Base-by-base conservation (phyloP, 2,329 filamentous ascomycete genomes). In the Madurella fahalii region DNA sequence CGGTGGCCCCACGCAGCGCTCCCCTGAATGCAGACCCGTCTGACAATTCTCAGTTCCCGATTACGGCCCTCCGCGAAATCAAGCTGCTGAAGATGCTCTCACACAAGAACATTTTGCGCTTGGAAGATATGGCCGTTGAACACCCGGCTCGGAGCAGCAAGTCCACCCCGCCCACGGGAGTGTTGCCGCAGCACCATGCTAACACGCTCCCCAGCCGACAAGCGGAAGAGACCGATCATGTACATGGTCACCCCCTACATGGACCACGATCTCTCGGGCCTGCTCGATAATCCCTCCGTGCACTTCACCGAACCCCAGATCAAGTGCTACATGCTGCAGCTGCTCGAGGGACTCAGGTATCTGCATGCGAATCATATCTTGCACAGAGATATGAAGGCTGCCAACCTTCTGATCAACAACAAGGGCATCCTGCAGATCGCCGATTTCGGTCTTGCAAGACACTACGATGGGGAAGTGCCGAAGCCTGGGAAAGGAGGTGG, bases 171-270 rank as follows among this genome's bases (percentile, higher is more conserved):
- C 47, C 18, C 13, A 18, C 12, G 11, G 25, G 9, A 12, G 18
- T 37, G 13, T 9, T 30, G 25, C 32, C 30, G 20, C 32, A 30
- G 17, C 18, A 15, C 2, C 16, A 18, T 18, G 47, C 61, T 63
- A 62, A 68, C 60, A 9, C 43, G 20, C 43, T 43, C 17, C 58
- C 48, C 65, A 86, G 84, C 82, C 64, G 88, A 93, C 68, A 89
- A 90, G 71, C 82, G 86, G 63, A 91, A 89, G 71, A 84, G 86
- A 56, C 86, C 87, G 3, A 92, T 92, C 63, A 91, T 99, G 78
- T 97, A 97, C 74, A 99, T 99, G 94, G 93, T 95, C 49, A 96
- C 87, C 43, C 94, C 93, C 7, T 99, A 99, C 71, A 96, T 97
- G 91, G 92, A 97, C 65, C 94, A 99, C 73, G 94, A 99, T 72